Conservation (phyloP, 1,284 basidiomycete species). For the Moesziomyces sp. region DNA sequence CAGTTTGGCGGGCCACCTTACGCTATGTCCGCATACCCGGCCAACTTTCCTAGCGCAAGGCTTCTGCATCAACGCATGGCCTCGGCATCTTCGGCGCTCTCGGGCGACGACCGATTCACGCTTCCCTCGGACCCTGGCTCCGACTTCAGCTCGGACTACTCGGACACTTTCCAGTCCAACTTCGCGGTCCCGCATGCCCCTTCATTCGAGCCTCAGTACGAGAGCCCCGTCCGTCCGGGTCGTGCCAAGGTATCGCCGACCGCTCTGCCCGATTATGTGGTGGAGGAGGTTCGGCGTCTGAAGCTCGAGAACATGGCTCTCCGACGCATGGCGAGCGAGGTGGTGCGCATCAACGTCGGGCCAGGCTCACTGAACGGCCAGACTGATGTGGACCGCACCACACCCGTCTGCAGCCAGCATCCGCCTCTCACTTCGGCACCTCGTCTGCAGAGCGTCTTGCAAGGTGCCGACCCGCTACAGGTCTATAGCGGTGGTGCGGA, state of each 20-base stretch:
- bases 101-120: slow-evolving; percentile 20
- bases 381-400: background rate
- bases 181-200: slow-evolving; percentile 2
- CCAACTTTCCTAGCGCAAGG: background rate
- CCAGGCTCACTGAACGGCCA: slow-evolving; percentile 1
- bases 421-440: slow-evolving; percentile 9
- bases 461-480: slow-evolving; percentile 25
- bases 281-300: slow-evolving; percentile 39
- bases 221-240: slow-evolving; percentile 1
- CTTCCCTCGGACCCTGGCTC: slow-evolving; percentile 29
- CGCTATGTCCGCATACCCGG: background rate
- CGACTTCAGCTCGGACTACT: slow-evolving; percentile 40
- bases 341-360: slow-evolving; percentile 16
- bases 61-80: slow-evolving; percentile 24
- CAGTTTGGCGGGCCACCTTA: background rate
- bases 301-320: slow-evolving; percentile 49
- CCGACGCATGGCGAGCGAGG: slow-evolving; percentile 31
- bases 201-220: slow-evolving; percentile 4
- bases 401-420: slow-evolving; percentile 17
- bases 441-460: slow-evolving; percentile 19
- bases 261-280: slow-evolving; percentile 25
- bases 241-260: slow-evolving; percentile 6
- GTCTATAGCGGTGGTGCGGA: slow-evolving; percentile 11
- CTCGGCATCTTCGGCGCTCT: slow-evolving; percentile 24
- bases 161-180: slow-evolving; percentile 19